Evolutionary conservation across 2,329 filamentous ascomycete genomes (phyloP).

Genomic region (Fulvia fulva): DNA sequence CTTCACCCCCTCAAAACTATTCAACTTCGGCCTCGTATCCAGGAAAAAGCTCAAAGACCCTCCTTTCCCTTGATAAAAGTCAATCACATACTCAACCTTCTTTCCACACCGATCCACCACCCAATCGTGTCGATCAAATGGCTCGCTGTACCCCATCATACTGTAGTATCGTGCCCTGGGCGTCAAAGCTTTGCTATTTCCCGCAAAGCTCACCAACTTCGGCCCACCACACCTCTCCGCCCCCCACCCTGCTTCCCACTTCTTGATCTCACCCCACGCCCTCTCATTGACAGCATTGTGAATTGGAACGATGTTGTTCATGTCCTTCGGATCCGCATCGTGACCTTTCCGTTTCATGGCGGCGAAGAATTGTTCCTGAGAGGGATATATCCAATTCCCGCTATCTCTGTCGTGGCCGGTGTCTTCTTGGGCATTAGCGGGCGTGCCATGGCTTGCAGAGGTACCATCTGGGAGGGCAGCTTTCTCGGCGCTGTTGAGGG

Average conservation of each 20-base stretch:
- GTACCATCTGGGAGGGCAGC: conserved; percentile 19
- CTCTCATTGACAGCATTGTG: conserved; percentile 98
- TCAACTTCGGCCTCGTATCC: conserved; percentile 63
- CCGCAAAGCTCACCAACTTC: conserved; percentile 76
- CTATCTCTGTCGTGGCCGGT: conserved; percentile 63
- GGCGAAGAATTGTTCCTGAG: conserved; percentile 96
- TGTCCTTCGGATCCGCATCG: conserved; percentile 66
- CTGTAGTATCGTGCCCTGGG: conserved; percentile 81
- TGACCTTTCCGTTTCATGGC: conserved; percentile 91
- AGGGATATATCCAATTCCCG: conserved; percentile 97
- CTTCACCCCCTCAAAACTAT: conserved; percentile 58
- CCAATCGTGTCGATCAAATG: conserved; percentile 98
- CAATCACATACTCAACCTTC: conserved; percentile 90
- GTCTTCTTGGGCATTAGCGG: conserved; percentile 73
- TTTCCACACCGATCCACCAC: conserved; percentile 86
- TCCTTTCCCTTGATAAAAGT: conserved; percentile 81
- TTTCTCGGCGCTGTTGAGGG: conserved; percentile 37
- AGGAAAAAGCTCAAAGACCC: conserved; percentile 58
- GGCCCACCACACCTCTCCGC: conserved; percentile 71
- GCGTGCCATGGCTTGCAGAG: not conserved
- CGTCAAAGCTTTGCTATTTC: conserved; percentile 61
- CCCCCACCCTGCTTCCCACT: conserved; percentile 71
- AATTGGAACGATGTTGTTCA: conserved; percentile 89
- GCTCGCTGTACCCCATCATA: conserved; percentile 75
- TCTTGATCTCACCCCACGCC: conserved; percentile 86